Conservation (phyloP, 768 basidiomycete genomes). For the Podaxis rugospora region DNA sequence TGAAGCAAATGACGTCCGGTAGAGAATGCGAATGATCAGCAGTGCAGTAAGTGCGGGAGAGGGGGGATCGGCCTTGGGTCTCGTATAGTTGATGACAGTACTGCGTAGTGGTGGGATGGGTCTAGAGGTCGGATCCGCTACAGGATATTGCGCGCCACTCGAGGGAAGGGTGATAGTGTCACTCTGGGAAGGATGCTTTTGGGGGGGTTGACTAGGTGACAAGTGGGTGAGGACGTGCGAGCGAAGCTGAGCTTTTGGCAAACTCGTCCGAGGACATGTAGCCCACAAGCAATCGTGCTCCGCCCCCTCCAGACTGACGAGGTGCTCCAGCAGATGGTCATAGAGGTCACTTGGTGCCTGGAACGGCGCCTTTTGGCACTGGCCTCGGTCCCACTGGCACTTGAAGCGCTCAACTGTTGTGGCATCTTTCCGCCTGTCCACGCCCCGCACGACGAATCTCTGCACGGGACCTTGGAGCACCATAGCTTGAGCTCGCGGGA, state of each 20-base stretch:
- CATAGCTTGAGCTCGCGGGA: conserved; percentile 84
- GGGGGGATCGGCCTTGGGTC: conserved; percentile 60
- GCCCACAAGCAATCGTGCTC: conserved; percentile 65
- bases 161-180: conserved; percentile 69
- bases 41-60: conserved; percentile 76
- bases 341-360: conserved; percentile 60
- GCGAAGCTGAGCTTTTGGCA: conserved; percentile 49
- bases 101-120: conserved; percentile 69
- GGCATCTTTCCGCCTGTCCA: conserved; percentile 62
- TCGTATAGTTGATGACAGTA: conserved; percentile 53
- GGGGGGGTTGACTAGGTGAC: conserved; percentile 48
- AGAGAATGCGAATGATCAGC: conserved; percentile 79
- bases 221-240: conserved; percentile 77
- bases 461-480: conserved; percentile 69
- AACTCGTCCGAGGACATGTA: conserved; percentile 46
- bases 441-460: conserved; percentile 85
- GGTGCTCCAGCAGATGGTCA: conserved; percentile 63
- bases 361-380: conserved; percentile 46
- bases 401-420: conserved; percentile 59
- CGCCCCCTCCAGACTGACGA: conserved; percentile 38
- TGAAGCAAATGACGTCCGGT: conserved; percentile 73
- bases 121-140: conserved; percentile 59
- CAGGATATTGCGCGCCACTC: conserved; percentile 49
- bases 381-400: conserved; percentile 72
- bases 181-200: conserved; percentile 66